A percentile compares a stretch with the other conserved stretches of the same genome.
Conservation (phyloP, 2,329 filamentous ascomycete species). For the Fusarium nelsonii region DNA sequence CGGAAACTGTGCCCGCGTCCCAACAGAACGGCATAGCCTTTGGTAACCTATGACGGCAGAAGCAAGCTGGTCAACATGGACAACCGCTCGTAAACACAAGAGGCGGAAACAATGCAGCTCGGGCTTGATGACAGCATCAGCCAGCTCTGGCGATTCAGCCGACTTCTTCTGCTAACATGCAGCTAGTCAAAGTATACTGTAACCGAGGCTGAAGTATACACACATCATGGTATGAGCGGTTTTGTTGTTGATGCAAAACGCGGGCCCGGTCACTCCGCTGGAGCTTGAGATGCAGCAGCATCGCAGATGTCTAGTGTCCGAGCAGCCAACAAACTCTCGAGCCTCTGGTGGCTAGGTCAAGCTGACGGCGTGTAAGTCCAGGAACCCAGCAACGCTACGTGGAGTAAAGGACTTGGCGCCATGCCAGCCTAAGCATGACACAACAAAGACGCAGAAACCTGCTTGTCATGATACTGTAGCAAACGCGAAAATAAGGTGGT, state of each 20-base stretch:
- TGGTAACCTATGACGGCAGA: constrained; percentile 21
- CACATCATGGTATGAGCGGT: constrained; percentile 28
- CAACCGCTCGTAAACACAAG: constrained; percentile 19
- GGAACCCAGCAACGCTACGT: constrained; percentile 39
- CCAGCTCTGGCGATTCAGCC: constrained; percentile 21
- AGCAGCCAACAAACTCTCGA: constrained; percentile 34
- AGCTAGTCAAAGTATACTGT: constrained; percentile 34
- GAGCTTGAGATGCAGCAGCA: constrained; percentile 28
- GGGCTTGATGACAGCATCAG: constrained; percentile 28
- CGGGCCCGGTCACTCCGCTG: constrained; percentile 26
- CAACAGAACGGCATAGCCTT: constrained; percentile 10
- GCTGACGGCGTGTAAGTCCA: constrained; percentile 22
- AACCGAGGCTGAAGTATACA: constrained; percentile 30
- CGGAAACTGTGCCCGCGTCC: constrained; percentile 11
- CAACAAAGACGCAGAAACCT: constrained; percentile 39
- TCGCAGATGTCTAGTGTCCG: constrained; percentile 23
- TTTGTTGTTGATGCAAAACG: constrained; percentile 34
- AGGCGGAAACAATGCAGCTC: constrained; percentile 29
- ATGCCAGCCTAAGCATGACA: constrained; percentile 34
- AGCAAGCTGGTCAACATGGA: constrained; percentile 13
- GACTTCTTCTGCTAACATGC: constrained; percentile 17
- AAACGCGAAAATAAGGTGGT: constrained; percentile 15
- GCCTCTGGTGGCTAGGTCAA: constrained; percentile 23
- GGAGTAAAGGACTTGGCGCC: constrained; percentile 33
- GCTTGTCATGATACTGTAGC: constrained; percentile 30